These are phyloP conservation scores for Mortierella sp. DNA, from an alignment of 371 early-diverging fungal species.

Conservation along the genomic window DNA sequence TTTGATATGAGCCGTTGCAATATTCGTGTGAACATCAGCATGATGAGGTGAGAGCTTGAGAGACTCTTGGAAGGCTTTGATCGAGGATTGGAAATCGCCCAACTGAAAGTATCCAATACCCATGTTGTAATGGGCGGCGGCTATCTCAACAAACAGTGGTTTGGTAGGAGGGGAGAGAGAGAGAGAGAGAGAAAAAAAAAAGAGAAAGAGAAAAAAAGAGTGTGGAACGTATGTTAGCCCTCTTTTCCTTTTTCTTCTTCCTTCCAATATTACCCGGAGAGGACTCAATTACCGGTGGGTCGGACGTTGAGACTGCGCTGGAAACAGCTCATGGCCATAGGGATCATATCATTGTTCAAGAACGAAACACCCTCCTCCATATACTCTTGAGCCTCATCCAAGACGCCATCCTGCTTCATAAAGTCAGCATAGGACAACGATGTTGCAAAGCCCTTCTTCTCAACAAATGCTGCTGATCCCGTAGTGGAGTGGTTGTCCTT, in stretches of 20 bases:
- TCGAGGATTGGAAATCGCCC: slow-evolving; percentile 72
- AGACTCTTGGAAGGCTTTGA: slow-evolving; percentile 75
- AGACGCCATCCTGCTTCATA: slow-evolving; percentile 16
- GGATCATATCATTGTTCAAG: slow-evolving; percentile 42
- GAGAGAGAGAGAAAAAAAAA: no score
- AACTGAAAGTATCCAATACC: slow-evolving; percentile 81
- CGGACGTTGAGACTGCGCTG: slow-evolving; percentile 49
- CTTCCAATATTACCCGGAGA: not conserved
- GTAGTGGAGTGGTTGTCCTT: not conserved
- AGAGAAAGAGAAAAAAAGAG: not conserved
- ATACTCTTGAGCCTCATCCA: slow-evolving; percentile 45
- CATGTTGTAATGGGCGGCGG: slow-evolving; percentile 81
- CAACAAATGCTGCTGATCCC: not conserved
- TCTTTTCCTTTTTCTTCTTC: not conserved
- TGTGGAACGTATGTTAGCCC: not conserved
- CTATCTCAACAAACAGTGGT: slow-evolving; percentile 37
- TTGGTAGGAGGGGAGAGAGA: no score
- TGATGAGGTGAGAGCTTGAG: slow-evolving; percentile 71
- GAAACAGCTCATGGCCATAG: slow-evolving; percentile 50
- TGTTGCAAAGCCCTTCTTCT: slow-evolving; percentile 33
- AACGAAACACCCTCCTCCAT: slow-evolving; percentile 50
- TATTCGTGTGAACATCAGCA: slow-evolving; percentile 86
- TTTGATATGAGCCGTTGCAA: slow-evolving; percentile 81
- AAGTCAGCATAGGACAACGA: slow-evolving; percentile 44
- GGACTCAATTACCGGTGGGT: slow-evolving; percentile 31